phyloP scores from a whole-genome alignment of 1,284 basidiomycete species.

The Apiotrichum montevideense region DNA sequence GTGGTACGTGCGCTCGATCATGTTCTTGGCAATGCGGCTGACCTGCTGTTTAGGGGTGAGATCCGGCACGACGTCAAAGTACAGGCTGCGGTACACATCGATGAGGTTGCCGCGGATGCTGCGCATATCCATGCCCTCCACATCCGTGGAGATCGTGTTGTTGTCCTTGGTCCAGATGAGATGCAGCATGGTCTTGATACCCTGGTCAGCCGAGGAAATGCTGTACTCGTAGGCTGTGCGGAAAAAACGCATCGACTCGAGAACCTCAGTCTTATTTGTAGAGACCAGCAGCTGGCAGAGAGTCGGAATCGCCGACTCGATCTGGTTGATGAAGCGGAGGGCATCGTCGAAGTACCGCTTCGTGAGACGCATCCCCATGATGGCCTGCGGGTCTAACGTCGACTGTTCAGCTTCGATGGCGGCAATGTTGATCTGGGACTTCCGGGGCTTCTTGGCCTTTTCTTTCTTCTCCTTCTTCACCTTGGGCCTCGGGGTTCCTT shows the following conservation, averaged over 20 bases:
- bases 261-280: slow-evolving; percentile 85
- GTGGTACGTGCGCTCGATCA: slow-evolving; percentile 90
- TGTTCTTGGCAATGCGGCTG: slow-evolving; percentile 93
- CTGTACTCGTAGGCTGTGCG: slow-evolving; percentile 75
- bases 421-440: slow-evolving; percentile 59
- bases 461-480: slow-evolving; percentile 48
- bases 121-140: slow-evolving; percentile 70
- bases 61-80: slow-evolving; percentile 69
- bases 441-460: slow-evolving; percentile 53
- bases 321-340: slow-evolving; percentile 72
- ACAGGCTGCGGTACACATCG: slow-evolving; percentile 82
- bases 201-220: slow-evolving; percentile 66
- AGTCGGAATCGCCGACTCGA: slow-evolving; percentile 71
- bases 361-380: slow-evolving; percentile 66
- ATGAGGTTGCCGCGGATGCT: slow-evolving; percentile 80
- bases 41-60: slow-evolving; percentile 77
- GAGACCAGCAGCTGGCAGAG: slow-evolving; percentile 77
- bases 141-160: slow-evolving; percentile 57
- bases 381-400: slow-evolving; percentile 57
- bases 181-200: slow-evolving; percentile 92
- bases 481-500: slow-evolving; percentile 23
- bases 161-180: slow-evolving; percentile 97
- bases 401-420: slow-evolving; percentile 58
- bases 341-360: slow-evolving; percentile 87
- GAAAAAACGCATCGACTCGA: slow-evolving; percentile 96